A percentile compares a stretch with the other conserved stretches of the same genome.
These are phyloP conservation scores for Botrytis deweyae DNA, from an alignment of 2,329 filamentous ascomycete species.

Conservation along the genomic window DNA sequence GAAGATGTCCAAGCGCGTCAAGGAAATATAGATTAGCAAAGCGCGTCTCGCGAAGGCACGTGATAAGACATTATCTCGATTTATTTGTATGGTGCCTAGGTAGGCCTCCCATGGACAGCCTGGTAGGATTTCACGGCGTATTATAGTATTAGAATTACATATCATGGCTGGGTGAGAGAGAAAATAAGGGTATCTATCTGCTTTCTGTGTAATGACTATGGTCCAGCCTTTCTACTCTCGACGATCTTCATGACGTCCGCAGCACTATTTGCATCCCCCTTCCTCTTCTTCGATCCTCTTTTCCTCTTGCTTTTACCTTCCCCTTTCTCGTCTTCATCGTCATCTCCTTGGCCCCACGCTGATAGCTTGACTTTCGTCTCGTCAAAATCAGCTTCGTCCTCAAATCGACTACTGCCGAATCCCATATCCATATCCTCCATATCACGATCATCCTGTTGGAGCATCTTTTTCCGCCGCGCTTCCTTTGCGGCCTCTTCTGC, in stretches of 20 bases:
- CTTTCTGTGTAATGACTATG: background rate
- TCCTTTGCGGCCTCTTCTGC: constrained; percentile 56
- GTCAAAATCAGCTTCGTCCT: constrained; percentile 83
- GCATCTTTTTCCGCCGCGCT: constrained; percentile 70
- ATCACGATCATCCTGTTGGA: constrained; percentile 73
- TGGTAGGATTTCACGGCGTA: background rate
- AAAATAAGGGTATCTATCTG: background rate
- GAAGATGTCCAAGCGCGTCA: background rate
- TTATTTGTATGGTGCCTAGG: no score
- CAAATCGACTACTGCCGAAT: constrained; percentile 83
- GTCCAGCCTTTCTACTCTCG: constrained; percentile 46
- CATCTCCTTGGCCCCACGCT: constrained; percentile 59
- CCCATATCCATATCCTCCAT: constrained; percentile 91
- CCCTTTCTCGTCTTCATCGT: constrained; percentile 45
- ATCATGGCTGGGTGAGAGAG: no score
- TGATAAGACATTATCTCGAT: background rate
- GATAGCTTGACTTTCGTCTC: constrained; percentile 65
- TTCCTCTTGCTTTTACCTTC: constrained; percentile 60
- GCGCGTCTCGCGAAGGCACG: background rate
- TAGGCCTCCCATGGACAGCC: background rate
- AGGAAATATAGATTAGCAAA: background rate
- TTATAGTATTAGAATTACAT: background rate
- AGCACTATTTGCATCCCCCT: constrained; percentile 75
- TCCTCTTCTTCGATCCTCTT: constrained; percentile 71
- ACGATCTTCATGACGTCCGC: constrained; percentile 79